A percentile compares a stretch with the other conserved stretches of the same genome.
These are phyloP conservation scores for Talaromyces piceae DNA, from an alignment of 2,329 filamentous ascomycete species.

Conservation along the genomic window DNA sequence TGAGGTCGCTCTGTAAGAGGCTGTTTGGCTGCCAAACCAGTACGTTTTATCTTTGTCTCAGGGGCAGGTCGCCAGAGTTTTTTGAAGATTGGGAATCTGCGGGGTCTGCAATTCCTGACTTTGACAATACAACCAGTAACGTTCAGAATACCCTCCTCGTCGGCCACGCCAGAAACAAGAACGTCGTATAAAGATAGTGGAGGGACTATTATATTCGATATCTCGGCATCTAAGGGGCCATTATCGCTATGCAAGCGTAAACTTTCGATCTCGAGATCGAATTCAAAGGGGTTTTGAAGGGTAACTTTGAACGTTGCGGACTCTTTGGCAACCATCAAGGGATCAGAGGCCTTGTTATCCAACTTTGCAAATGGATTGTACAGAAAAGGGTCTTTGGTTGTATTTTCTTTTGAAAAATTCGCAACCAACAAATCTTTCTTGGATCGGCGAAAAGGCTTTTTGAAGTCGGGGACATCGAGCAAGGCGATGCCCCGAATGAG, in stretches of 20 bases:
- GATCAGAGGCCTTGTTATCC: conserved; percentile 50
- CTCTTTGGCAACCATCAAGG: conserved; percentile 71
- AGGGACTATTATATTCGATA: conserved; percentile 62
- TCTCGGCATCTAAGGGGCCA: conserved; percentile 59
- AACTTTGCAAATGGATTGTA: conserved; percentile 86
- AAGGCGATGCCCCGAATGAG: conserved; percentile 71
- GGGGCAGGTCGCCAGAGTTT: conserved; percentile 65
- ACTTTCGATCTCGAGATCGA: conserved; percentile 82
- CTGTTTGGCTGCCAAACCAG: conserved; percentile 56
- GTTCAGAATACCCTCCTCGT: conserved; percentile 58
- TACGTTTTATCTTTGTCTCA: conserved; percentile 68
- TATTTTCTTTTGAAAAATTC: conserved; percentile 31
- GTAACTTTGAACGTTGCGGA: conserved; percentile 70
- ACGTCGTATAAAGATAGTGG: conserved; percentile 78
- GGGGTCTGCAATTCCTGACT: conserved; percentile 72
- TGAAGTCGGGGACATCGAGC: conserved; percentile 53
- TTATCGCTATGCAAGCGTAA: conserved; percentile 69
- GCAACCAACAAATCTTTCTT: conserved; percentile 44
- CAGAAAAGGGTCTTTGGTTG: conserved; percentile 69
- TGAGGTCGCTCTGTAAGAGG: conserved; percentile 39
- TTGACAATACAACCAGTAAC: conserved; percentile 74
- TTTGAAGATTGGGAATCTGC: conserved; percentile 75
- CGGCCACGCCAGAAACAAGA: conserved; percentile 61
- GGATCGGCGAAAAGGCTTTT: conserved; percentile 59
- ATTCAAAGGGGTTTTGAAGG: conserved; percentile 88